phyloP scores from a whole-genome alignment of 306 rosid species.

The Rosa rugosa region DNA sequence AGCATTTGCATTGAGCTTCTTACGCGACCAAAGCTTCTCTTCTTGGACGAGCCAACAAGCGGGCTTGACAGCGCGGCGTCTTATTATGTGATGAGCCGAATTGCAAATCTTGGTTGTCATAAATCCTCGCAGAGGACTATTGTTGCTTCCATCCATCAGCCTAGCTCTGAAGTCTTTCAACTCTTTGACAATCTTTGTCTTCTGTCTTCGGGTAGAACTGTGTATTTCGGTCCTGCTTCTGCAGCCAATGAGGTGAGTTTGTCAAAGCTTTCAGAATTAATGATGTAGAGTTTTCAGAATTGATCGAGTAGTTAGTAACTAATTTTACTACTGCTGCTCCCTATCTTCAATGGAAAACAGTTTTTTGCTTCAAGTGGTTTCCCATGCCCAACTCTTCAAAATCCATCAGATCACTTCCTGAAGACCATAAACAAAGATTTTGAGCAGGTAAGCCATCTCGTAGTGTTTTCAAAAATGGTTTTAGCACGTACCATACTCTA shows the following conservation, averaged over 20 bases:
- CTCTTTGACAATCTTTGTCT: constrained; percentile 63
- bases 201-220: constrained; percentile 56
- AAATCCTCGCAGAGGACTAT: constrained; percentile 41
- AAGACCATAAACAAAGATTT: constrained; percentile 70
- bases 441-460: constrained; percentile 33
- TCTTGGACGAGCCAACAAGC: constrained; percentile 75
- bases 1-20: constrained; percentile 73
- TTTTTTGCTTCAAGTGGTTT: constrained; percentile 64
- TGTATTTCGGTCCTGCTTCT: constrained; percentile 64
- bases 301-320: not conserved
- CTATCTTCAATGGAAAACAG: constrained; percentile 26
- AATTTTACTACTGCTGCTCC: not conserved
- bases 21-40: constrained; percentile 58
- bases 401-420: constrained; percentile 72
- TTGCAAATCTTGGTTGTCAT: constrained; percentile 28
- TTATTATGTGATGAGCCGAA: constrained; percentile 60
- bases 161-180: constrained; percentile 60
- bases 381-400: constrained; percentile 67
- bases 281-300: not conserved
- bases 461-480: no score
- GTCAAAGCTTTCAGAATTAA: not conserved
- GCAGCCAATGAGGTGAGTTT: constrained; percentile 52
- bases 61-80: constrained; percentile 85
- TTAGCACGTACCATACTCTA: no score
- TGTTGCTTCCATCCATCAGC: constrained; percentile 72